Evolutionary conservation across 2,329 filamentous ascomycete species (phyloP), one percentile per base, ranked within the genome.

Genomic region (Penicillium polonicum): DNA sequence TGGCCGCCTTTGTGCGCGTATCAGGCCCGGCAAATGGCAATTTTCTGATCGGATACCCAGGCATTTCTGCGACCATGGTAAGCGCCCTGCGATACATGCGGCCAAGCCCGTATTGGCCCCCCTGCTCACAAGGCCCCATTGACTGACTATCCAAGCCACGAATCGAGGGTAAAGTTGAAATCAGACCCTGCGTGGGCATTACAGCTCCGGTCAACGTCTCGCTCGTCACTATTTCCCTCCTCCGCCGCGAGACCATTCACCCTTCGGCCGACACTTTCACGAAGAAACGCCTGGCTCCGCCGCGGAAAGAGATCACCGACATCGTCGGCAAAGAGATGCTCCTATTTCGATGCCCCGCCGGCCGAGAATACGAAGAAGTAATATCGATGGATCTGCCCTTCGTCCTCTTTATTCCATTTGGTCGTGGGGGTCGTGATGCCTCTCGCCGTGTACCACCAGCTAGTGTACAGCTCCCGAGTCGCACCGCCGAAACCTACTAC

Each of bases 301-400:
- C 93, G 57, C 85, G 94, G 69, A 91, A 94, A 74, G 94, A 99
- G 71, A 89, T 92, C 31, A 88, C 88, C 42, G 93, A 97, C 75
- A 86, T 96, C 43, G 93, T 99, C 46, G 94, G 94, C 65, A 97
- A 97, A 74, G 94, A 99, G 78, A 89, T 96, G 77, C 82, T 97
- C 36, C 79, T 99, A 55, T 97, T 93, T 74, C 87, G 92, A 65
- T 96, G 92, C 75, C 83, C 89, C 1, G 84, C 89, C 3, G 92
- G 92, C 46, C 89, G 86, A 72, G 91, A 96, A 71, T 88, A 88
- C 46, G 94, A 97, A 72, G 90, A 85, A 68, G 89, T 99, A 58
- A 87, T 97, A 62, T 88, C 89, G 66, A 97, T 99, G 94, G 94
- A 99, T 74, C 80, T 99, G 19, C 94, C 94, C 0, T 99, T 99